Conservation (phyloP, 164 flowering plant genomes). For the Echeveria elegans region DNA sequence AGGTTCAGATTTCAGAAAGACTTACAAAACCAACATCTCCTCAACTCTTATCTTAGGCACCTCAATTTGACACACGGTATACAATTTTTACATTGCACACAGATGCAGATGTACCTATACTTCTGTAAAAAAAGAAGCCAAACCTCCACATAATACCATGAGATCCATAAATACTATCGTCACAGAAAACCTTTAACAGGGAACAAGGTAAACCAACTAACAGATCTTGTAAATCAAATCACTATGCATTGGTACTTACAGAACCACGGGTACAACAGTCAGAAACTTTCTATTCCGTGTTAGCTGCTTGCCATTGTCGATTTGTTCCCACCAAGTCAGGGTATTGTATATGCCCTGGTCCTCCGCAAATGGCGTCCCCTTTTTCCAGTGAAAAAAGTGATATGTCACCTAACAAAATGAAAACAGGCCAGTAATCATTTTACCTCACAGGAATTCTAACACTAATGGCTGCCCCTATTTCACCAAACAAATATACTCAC, state of each 20-base stretch:
- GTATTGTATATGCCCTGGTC: slow-evolving; percentile 69
- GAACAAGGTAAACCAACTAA: not conserved
- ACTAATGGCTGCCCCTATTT: not conserved
- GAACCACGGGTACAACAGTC: slow-evolving; percentile 58
- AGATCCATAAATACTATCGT: not conserved
- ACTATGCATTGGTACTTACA: slow-evolving; percentile 33
- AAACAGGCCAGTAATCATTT: slow-evolving; percentile 9
- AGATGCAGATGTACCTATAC: not conserved
- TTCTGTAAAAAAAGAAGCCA: not conserved
- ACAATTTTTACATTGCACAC: too few relatives aligned
- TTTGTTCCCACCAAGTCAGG: slow-evolving; percentile 79
- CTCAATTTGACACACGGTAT: not conserved
- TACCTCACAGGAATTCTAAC: not conserved
- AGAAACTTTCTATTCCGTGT: slow-evolving; percentile 58
- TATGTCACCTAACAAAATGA: slow-evolving; percentile 36
- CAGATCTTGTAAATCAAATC: not conserved
- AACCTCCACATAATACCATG: not conserved
- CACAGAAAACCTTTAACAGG: not conserved
- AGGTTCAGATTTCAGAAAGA: too few relatives aligned
- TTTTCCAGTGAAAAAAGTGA: slow-evolving; percentile 66
- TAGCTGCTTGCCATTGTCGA: slow-evolving; percentile 62
- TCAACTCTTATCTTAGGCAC: not conserved
- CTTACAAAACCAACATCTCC: not conserved
- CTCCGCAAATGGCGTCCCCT: slow-evolving; percentile 71
- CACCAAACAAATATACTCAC: not conserved